These are phyloP conservation scores for Coniochaeta ligniaria DNA, from an alignment of 2,329 filamentous ascomycete genomes.

Conservation along the genomic window DNA sequence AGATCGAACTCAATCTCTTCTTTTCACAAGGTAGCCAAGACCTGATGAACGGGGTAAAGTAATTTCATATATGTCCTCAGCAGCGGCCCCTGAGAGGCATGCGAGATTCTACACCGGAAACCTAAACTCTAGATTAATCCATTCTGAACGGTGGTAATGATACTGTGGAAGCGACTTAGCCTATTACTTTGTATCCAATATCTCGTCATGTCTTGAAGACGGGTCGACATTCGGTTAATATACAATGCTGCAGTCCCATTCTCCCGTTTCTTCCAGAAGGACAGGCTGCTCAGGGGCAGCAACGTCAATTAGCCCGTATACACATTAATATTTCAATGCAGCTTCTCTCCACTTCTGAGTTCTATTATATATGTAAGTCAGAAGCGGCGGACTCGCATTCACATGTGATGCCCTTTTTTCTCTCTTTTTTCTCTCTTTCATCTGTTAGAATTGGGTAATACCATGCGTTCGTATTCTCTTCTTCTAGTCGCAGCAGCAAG, in stretches of 20 bases:
- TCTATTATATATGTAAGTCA: neutral
- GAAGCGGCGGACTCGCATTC: neutral
- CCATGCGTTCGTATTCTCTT: neutral
- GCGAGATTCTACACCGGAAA: neutral
- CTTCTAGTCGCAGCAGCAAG: neutral
- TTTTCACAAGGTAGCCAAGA: too few species aligned
- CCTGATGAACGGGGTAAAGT: neutral
- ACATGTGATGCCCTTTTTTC: neutral
- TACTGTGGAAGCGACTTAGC: neutral
- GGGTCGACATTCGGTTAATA: neutral
- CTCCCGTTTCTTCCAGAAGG: neutral
- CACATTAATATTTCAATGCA: too few species aligned
- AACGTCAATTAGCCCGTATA: neutral
- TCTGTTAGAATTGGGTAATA: neutral
- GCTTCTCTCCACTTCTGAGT: neutral
- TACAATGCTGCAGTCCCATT: neutral
- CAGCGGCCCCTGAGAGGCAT: neutral
- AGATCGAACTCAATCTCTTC: too few species aligned
- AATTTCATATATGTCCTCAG: conserved; percentile 11
- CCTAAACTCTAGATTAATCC: neutral
- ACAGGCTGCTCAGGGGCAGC: neutral
- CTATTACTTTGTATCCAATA: neutral
- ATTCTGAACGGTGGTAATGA: neutral
- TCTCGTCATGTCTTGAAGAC: neutral
- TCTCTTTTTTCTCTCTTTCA: too few species aligned